These are phyloP conservation scores for Plasmopara viticola DNA, from an alignment of 352 stramenopile genomes.

Conservation along the genomic window DNA sequence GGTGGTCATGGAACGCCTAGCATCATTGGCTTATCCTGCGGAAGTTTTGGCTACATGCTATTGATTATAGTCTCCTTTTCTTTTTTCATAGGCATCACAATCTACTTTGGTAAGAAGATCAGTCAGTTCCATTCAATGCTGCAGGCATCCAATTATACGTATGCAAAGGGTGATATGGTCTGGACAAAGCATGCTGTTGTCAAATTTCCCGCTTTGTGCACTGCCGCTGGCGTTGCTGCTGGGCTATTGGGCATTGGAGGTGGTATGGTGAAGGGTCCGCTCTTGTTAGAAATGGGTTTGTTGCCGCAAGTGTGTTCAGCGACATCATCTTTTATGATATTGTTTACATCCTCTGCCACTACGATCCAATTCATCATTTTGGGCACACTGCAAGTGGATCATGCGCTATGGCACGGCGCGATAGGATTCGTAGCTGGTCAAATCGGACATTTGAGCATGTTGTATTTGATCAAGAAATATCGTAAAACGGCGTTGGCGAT, in stretches of 20 bases:
- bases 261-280: conserved; percentile 87
- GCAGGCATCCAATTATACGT: conserved; percentile 82
- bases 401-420: conserved; percentile 85
- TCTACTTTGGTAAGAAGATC: conserved; percentile 77
- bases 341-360: conserved; percentile 92
- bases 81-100: conserved; percentile 61
- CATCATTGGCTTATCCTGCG: conserved; percentile 62
- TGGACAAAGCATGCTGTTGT: conserved; percentile 90
- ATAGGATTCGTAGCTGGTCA: conserved; percentile 90
- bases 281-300: conserved; percentile 88
- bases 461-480: conserved; percentile 90
- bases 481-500: conserved; percentile 77
- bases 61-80: conserved; percentile 56
- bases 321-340: conserved; percentile 89
- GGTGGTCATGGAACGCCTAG: conserved; percentile 71
- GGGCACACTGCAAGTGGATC: conserved; percentile 87
- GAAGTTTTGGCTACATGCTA: conserved; percentile 60
- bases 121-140: conserved; percentile 50
- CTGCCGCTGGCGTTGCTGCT: conserved; percentile 60
- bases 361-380: conserved; percentile 94
- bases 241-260: conserved; percentile 84
- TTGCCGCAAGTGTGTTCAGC: conserved; percentile 82
- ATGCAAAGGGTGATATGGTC: conserved; percentile 93
- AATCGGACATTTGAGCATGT: conserved; percentile 88
- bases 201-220: conserved; percentile 71